Percentiles rank a stretch among this genome's conserved stretches.
These are phyloP conservation scores for Eucalyptus sp. DNA, from an alignment of 345 rosid species.

Conservation along the genomic window DNA sequence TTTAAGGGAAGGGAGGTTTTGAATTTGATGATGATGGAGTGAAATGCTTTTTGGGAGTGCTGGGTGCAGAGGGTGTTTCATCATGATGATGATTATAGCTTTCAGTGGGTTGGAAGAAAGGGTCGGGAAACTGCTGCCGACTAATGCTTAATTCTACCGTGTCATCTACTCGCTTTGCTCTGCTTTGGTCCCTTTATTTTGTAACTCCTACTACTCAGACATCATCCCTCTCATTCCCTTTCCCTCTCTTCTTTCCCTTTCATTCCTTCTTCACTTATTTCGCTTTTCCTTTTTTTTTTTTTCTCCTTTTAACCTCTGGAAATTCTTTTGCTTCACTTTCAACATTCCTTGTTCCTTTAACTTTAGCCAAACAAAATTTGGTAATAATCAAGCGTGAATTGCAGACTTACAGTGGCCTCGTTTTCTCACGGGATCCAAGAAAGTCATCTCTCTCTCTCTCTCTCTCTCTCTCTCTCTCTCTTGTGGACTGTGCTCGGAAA, in stretches of 20 bases:
- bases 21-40: constrained; percentile 26
- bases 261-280: not conserved
- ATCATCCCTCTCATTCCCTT: not conserved
- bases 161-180: not conserved
- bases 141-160: not conserved
- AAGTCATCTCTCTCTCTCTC: not conserved
- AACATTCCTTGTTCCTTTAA: not conserved
- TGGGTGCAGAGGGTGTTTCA: constrained; percentile 43
- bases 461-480: not conserved
- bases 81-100: constrained; percentile 21
- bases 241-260: not conserved
- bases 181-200: not conserved
- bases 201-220: not conserved
- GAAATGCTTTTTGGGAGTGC: constrained; percentile 42
- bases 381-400: not conserved
- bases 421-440: not conserved
- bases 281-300: not conserved
- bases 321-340: not conserved
- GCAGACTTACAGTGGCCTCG: not conserved
- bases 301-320: not conserved
- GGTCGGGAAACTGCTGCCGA: not conserved
- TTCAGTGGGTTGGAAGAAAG: not conserved
- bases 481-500: not conserved
- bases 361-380: not conserved
- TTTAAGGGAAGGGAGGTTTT: constrained; percentile 38